Evolutionary conservation across 1,284 basidiomycete species (phyloP).

Genomic region (Leccinum solheimii): DNA sequence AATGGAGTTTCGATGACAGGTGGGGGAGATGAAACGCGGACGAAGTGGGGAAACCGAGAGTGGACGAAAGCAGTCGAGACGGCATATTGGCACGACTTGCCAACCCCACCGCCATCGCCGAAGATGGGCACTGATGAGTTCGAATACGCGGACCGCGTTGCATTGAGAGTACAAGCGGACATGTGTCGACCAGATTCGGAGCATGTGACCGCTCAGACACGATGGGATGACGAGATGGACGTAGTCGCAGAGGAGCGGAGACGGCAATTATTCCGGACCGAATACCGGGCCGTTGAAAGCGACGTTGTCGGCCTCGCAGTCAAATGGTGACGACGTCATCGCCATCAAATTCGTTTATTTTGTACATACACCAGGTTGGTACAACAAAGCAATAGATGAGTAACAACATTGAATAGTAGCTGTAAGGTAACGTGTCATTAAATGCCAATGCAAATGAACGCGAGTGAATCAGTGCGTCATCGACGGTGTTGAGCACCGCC

Average conservation of each 20-base stretch:
- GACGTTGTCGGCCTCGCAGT: slow-evolving; percentile 83
- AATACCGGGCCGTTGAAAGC: slow-evolving; percentile 85
- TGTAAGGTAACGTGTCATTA: slow-evolving; percentile 33
- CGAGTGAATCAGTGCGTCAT: slow-evolving; percentile 16
- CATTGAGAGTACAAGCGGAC: slow-evolving; percentile 45
- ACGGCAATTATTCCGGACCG: slow-evolving; percentile 68
- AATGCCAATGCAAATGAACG: slow-evolving; percentile 13
- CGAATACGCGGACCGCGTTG: slow-evolving; percentile 43
- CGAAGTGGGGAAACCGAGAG: slow-evolving; percentile 73
- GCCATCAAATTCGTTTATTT: slow-evolving; percentile 1
- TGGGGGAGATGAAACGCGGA: slow-evolving; percentile 40
- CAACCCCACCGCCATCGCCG: slow-evolving; percentile 54
- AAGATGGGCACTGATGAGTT: slow-evolving; percentile 13
- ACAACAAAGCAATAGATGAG: slow-evolving; percentile 21
- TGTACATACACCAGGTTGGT: slow-evolving; percentile 16
- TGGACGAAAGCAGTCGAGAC: slow-evolving; percentile 80
- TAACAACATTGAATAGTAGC: slow-evolving; percentile 22
- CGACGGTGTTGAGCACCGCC: slow-evolving; percentile 37
- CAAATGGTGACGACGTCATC: slow-evolving; percentile 62
- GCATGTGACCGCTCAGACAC: slow-evolving; percentile 11
- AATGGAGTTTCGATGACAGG: slow-evolving; percentile 42
- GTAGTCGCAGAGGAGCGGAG: slow-evolving; percentile 42
- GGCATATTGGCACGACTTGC: slow-evolving; percentile 67
- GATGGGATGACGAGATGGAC: slow-evolving; percentile 41
- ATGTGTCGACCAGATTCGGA: slow-evolving; percentile 19